phyloP scores from a whole-genome alignment of 441 rosid species.

The Croton laevigatus region DNA sequence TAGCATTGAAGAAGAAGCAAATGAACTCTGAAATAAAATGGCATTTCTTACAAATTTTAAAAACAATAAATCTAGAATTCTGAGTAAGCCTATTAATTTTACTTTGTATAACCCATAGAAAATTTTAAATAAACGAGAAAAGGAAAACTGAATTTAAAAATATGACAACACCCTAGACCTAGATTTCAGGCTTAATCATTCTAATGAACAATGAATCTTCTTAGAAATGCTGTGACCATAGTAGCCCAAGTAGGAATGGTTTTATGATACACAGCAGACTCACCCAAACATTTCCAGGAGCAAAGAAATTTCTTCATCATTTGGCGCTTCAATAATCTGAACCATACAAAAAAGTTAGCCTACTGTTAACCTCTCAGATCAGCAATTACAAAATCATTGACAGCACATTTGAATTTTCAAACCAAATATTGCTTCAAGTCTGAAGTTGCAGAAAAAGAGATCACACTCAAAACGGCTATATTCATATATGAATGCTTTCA shows the following conservation, averaged over 20 bases:
- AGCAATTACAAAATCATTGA: conserved; percentile 22
- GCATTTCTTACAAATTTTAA: background rate
- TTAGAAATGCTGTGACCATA: too few species aligned
- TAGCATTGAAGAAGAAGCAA: conserved; percentile 12
- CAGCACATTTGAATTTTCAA: background rate
- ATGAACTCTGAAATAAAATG: conserved; percentile 8
- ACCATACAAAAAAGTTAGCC: conserved; percentile 37
- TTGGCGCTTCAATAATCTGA: conserved; percentile 98
- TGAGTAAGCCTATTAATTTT: background rate
- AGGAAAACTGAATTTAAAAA: background rate
- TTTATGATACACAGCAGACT: conserved; percentile 30
- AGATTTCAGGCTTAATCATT: conserved; percentile 9
- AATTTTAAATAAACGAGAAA: background rate
- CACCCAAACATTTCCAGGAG: conserved; percentile 89
- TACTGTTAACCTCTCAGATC: conserved; percentile 26
- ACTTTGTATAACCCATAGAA: background rate
- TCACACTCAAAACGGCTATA: background rate
- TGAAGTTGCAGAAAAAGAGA: background rate
- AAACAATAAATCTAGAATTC: conserved; percentile 1
- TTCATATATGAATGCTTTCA: background rate
- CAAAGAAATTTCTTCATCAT: conserved; percentile 82
- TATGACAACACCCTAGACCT: conserved; percentile 11
- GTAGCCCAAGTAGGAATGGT: too few species aligned
- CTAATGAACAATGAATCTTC: too few species aligned
- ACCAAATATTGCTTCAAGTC: background rate